Base-by-base conservation (phyloP, 495 filamentous ascomycete genomes). In the Cairneyella variabilis region DNA sequence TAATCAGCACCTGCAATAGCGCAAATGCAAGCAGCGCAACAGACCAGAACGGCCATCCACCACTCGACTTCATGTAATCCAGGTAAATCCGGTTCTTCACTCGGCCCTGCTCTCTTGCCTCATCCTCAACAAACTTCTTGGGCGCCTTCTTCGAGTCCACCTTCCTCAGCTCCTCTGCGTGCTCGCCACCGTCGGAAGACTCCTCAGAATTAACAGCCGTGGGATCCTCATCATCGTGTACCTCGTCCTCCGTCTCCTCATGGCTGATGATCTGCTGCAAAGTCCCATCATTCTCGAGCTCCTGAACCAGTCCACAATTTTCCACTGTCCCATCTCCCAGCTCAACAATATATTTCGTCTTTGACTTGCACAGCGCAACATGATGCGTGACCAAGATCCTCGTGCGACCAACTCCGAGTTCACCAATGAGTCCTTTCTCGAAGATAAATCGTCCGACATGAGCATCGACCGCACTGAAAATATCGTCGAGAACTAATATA, bases 331-430 rank as follows among this genome's bases (percentile, higher is more conserved):
- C 89, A 52, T 90, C 78, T 14, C 79, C 80, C 1, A 95, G 72
- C 28, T 83, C 71, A 2, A 91, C 82, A 3, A 82, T 72, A 51
- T 88, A 93, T 43, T 83, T 83, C 3, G 88, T 83, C 58, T 76
- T 77, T 3, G 84, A 74, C 40, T 86, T 71, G 57, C 84, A 88
- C 7, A 93, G 70, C 3, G 75, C 77, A n/a, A 89, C 78, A 54
- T 93, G 89, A 60, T 95, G 89, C 2, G 89, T 95, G 8, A 90
- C 89, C 22, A 95, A 62, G 40, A 95, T 83, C 30, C 89, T 75
- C 3, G 89, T 95, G 36, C 89, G 74, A 0, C 82, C 84, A n/a
- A 71, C 51, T 37, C 80, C 80, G 10, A 93, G 66, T 26, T 83
- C 76, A 0, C 89, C 89, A 16, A 76, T 84, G 7, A 95, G 68